Conservation (phyloP, 345 rosid genomes). For the Sisymbrium altissimum region DNA sequence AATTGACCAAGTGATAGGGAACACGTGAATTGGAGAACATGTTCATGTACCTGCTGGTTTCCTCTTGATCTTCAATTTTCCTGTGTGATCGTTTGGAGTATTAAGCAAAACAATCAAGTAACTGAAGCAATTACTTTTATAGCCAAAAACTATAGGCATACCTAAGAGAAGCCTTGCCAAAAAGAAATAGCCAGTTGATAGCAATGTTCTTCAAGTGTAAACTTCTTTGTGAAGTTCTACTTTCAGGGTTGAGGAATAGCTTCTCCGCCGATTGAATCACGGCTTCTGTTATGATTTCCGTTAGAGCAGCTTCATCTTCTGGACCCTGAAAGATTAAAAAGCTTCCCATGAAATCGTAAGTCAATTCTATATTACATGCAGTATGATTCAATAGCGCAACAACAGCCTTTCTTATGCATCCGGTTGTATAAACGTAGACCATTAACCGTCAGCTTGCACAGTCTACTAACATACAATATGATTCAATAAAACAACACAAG, state of each 20-base stretch:
- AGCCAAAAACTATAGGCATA: conserved; percentile 27
- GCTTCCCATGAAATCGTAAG: not conserved
- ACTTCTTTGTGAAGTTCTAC: conserved; percentile 29
- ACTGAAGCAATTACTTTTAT: not conserved
- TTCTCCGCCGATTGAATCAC: conserved; percentile 43
- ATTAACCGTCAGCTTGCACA: not conserved
- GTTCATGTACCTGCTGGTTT: conserved; percentile 39
- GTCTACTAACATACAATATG: not conserved
- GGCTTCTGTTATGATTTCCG: conserved; percentile 46
- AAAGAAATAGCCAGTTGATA: conserved; percentile 55
- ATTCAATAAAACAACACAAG: not conserved
- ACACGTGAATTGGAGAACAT: conserved; percentile 50
- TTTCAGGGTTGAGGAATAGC: conserved; percentile 44
- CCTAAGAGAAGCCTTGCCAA: conserved; percentile 46
- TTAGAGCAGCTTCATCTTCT: conserved; percentile 48
- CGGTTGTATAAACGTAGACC: not conserved
- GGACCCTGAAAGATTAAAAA: conserved; percentile 42
- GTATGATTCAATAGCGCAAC: not conserved
- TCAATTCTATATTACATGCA: not conserved
- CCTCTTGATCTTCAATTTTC: conserved; percentile 46
- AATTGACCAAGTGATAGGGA: conserved; percentile 48
- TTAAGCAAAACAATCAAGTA: conserved; percentile 13
- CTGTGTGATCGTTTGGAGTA: conserved; percentile 39
- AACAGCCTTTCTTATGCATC: not conserved
- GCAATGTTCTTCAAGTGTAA: conserved; percentile 49